A percentile compares a stretch with the other conserved stretches of the same genome.
Conservation (phyloP, 1,139 yeast genomes). For the Tardiomyces digboiensis region DNA sequence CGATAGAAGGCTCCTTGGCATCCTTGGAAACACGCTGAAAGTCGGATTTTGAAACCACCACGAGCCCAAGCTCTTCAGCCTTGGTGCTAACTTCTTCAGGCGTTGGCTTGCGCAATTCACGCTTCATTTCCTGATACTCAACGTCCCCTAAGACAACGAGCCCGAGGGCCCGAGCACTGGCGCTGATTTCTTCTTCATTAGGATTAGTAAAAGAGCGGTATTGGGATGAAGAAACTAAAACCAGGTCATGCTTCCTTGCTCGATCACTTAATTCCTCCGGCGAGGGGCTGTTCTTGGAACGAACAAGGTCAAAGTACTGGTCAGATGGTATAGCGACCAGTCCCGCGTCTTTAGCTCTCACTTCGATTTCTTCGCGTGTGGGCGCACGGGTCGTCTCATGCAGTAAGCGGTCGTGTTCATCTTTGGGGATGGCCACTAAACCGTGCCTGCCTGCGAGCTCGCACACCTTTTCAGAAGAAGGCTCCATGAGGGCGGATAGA, state of each 20-base stretch:
- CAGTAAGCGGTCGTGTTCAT: background rate
- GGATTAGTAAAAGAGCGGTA: background rate
- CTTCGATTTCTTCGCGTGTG: slow-evolving; percentile 1
- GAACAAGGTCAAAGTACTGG: slow-evolving; percentile 1
- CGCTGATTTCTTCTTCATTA: background rate
- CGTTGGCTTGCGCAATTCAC: slow-evolving; percentile 1
- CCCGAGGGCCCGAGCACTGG: background rate
- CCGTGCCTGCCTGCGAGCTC: background rate
- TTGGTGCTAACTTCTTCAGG: background rate
- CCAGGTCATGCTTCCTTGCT: slow-evolving; percentile 1
- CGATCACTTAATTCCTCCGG: background rate
- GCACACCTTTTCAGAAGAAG: slow-evolving; percentile 14
- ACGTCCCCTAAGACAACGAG: background rate
- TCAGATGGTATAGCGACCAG: slow-evolving; percentile 2
- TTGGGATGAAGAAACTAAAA: background rate
- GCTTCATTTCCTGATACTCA: background rate
- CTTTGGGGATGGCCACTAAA: background rate
- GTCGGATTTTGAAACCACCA: background rate
- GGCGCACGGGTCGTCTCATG: slow-evolving; percentile 1
- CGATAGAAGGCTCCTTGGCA: background rate
- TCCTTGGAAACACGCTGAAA: background rate
- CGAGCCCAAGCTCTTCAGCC: background rate
- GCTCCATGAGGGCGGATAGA: background rate
- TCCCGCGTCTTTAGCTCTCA: background rate
- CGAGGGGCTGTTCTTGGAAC: slow-evolving; percentile 1